Conservation (phyloP, 169 alveolate species). For the Babesia divergens region DNA sequence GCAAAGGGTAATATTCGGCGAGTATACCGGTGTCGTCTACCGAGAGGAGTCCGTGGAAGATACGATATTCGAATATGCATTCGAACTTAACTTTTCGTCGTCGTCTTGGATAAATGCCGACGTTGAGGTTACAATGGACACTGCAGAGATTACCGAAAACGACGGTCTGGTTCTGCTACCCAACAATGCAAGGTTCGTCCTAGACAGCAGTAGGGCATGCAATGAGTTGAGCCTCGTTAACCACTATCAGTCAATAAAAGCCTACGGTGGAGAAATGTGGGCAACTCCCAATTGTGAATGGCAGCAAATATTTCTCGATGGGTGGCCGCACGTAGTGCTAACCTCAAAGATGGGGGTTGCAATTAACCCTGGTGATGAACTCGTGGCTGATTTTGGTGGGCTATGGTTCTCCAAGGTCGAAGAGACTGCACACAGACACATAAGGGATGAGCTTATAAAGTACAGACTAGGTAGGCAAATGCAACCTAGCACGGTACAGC, state of each 20-base stretch:
- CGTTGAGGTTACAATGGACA: slow-evolving; percentile 66
- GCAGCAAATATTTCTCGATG: slow-evolving; percentile 84
- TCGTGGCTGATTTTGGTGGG: slow-evolving; percentile 88
- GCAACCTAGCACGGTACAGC: neutral
- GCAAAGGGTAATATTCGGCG: slow-evolving; percentile 79
- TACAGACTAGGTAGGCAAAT: slow-evolving; percentile 52
- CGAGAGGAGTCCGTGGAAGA: slow-evolving; percentile 72
- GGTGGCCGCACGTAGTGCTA: slow-evolving; percentile 86
- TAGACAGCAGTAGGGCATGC: slow-evolving; percentile 83
- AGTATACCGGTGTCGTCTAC: slow-evolving; percentile 82
- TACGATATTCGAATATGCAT: slow-evolving; percentile 78
- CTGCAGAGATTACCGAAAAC: slow-evolving; percentile 66
- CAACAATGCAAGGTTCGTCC: slow-evolving; percentile 79
- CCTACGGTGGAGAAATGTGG: slow-evolving; percentile 79
- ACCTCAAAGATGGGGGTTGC: slow-evolving; percentile 78
- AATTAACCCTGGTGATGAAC: slow-evolving; percentile 86
- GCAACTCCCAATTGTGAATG: slow-evolving; percentile 83
- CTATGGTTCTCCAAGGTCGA: slow-evolving; percentile 86
- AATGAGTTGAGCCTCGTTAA: slow-evolving; percentile 87
- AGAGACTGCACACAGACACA: slow-evolving; percentile 72
- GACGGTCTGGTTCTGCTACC: slow-evolving; percentile 72
- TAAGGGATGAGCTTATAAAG: slow-evolving; percentile 71
- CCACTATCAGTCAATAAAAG: slow-evolving; percentile 80
- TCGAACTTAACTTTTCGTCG: slow-evolving; percentile 78
- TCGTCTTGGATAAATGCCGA: slow-evolving; percentile 80